Evolutionary conservation across 2,329 filamentous ascomycete species (phyloP).

Genomic region (Fusarium sulawesiense): DNA sequence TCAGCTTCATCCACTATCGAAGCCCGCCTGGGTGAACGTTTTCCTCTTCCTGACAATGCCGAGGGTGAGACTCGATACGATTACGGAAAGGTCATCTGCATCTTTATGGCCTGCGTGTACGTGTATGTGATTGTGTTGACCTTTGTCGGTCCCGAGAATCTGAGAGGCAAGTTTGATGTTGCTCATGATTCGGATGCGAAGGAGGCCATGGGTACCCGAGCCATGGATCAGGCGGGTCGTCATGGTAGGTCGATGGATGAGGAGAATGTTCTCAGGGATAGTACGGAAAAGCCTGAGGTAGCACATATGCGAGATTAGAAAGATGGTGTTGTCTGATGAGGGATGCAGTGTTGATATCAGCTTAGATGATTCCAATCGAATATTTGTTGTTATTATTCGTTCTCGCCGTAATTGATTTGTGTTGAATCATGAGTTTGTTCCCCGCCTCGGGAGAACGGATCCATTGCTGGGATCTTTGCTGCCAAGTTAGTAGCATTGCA

Average conservation of each 20-base stretch:
- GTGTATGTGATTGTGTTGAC: conserved; percentile 71
- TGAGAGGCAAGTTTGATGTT: conserved; percentile 63
- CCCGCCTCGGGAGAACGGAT: conserved; percentile 19
- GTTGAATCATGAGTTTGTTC: neutral
- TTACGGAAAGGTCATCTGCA: conserved; percentile 87
- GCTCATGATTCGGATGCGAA: conserved; percentile 61
- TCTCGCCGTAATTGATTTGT: neutral
- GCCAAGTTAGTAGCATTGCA: neutral
- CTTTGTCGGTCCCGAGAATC: conserved; percentile 69
- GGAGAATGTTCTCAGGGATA: conserved; percentile 26
- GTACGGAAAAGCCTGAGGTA: conserved; percentile 26
- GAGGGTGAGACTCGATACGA: conserved; percentile 67
- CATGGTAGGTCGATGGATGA: conserved; percentile 28
- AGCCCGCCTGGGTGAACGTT: conserved; percentile 77
- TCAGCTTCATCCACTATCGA: conserved; percentile 80
- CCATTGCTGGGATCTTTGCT: neutral
- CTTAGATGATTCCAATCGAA: neutral
- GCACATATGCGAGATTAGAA: conserved; percentile 18
- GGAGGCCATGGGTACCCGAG: conserved; percentile 58
- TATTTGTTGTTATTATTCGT: neutral
- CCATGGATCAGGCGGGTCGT: conserved; percentile 37
- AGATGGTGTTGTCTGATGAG: neutral
- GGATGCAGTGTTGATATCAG: neutral
- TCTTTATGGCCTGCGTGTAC: conserved; percentile 90
- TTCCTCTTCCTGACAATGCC: conserved; percentile 72